Base-by-base conservation (phyloP, 805 yeast genomes). In the Saccharomyces paradoxus region DNA sequence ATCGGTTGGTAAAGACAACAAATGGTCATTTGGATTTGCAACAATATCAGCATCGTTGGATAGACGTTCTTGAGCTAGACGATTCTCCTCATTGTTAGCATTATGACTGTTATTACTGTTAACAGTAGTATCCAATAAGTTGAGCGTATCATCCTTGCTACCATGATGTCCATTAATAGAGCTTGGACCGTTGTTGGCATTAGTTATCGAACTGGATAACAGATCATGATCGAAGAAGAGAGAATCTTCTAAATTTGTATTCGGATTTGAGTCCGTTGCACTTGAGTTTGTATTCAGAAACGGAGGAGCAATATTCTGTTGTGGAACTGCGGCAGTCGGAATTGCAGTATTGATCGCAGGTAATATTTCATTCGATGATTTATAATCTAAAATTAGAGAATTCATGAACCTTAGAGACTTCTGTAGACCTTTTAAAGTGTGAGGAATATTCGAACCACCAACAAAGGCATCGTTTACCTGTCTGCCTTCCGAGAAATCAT, bases 401-500 rank as follows among this genome's bases (percentile, higher is more conserved):
- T 80, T 79, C 70, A 82, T 72, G 57, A 76, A 81, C 56, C 76
- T 77, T 50, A 82, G 68, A 1, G 84, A 77, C 48, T 70, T 71
- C 61, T 73, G 75, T 10, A 73, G 66, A 1, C 92, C 94, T 26
- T 81, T 83, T 44, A 86, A 69, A 1, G 84, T 80, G 68, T 87
- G 94, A 0, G 91, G 90, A 13, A 82, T 74, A 22, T 79, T 77
- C 2, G 81, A 74, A 1, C 88, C 87, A 3, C 82, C 82, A 30
- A 76, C 72, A 64, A 74, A 81, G 0, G 94, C 92, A 55, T 77
- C 78, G 53, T 81, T 81, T 5, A 87, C 94, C 65, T 87, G 92
- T 63, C 85, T 89, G 13, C 88, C 91, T 62, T 87, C 94, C 55
- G 89, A 83, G 60, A 87, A 87, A 69, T 87, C 95, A 55, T 86